phyloP scores from a whole-genome alignment of 352 stramenopile genomes.

The Discostella stelligera region DNA sequence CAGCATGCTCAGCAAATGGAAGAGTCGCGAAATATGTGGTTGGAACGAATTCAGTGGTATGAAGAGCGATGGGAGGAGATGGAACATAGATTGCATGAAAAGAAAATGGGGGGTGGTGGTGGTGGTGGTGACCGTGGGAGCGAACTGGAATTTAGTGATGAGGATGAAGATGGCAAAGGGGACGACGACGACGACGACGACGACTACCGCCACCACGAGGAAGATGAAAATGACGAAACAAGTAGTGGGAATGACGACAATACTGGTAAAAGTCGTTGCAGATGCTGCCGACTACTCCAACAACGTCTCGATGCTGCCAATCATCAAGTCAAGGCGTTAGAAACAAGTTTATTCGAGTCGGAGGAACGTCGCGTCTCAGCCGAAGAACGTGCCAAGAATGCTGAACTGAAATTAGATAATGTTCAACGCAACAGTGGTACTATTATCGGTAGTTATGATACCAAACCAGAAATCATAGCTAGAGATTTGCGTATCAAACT shows the following conservation, averaged over 20 bases:
- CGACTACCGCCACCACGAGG: too few species aligned
- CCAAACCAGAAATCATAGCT: conserved; percentile 7
- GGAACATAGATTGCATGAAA: not conserved
- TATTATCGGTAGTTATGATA: conserved; percentile 12
- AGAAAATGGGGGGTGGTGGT: not conserved
- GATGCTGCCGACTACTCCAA: conserved; percentile 23
- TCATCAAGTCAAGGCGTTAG: conserved; percentile 33
- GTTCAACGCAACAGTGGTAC: not conserved
- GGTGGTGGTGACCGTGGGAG: not conserved
- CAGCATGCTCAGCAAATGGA: conserved; percentile 43
- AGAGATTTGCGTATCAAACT: conserved; percentile 55
- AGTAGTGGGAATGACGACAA: conserved; percentile 1
- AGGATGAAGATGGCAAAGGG: conserved; percentile 4
- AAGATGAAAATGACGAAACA: not conserved
- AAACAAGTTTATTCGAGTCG: conserved; percentile 30
- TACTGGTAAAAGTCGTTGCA: conserved; percentile 3
- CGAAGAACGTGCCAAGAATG: conserved; percentile 20
- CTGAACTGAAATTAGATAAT: conserved; percentile 29
- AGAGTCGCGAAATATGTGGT: conserved; percentile 24
- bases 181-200: conserved; percentile 1
- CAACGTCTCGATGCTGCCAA: conserved; percentile 17
- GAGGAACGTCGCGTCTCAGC: conserved; percentile 15
- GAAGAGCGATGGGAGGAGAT: conserved; percentile 24
- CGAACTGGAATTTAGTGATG: not conserved
- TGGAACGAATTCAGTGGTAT: conserved; percentile 40